These are phyloP conservation scores for Skeletonema marinoi DNA, from an alignment of 108 stramenopile species.

Conservation along the genomic window DNA sequence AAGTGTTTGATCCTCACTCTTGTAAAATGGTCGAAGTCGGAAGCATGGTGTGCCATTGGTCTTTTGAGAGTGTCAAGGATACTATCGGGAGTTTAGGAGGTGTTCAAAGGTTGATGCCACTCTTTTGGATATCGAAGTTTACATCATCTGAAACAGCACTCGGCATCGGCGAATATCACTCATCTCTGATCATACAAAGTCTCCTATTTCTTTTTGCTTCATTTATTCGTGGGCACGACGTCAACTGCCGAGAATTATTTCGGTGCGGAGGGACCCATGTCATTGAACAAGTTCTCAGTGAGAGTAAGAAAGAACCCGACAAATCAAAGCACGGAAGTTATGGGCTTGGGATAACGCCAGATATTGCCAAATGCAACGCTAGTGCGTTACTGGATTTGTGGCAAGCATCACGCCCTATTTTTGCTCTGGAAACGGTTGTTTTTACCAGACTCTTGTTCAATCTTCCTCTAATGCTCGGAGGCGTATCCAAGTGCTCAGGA, in stretches of 20 bases:
- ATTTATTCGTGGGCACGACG: conserved; percentile 68
- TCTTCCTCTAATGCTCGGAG: conserved; percentile 67
- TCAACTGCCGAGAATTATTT: conserved; percentile 71
- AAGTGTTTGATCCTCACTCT: conserved; percentile 63
- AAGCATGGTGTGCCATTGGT: conserved; percentile 31
- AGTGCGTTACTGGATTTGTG: conserved; percentile 67
- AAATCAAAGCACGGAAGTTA: conserved; percentile 32
- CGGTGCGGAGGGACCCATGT: conserved; percentile 78
- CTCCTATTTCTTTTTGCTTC: conserved; percentile 58
- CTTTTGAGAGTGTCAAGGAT: conserved; percentile 58
- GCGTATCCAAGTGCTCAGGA: conserved; percentile 30
- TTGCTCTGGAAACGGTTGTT: conserved; percentile 65
- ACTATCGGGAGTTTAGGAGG: conserved; percentile 74
- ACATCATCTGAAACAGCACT: conserved; percentile 13
- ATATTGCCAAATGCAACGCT: conserved; percentile 45
- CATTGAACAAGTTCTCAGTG: conserved; percentile 58
- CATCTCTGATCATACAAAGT: conserved; percentile 39
- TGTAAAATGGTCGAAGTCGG: conserved; percentile 52
- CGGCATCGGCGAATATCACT: conserved; percentile 19
- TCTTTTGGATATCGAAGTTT: conserved; percentile 36
- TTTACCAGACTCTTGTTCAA: conserved; percentile 77
- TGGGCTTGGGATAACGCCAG: conserved; percentile 30
- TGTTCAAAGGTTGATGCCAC: conserved; percentile 63
- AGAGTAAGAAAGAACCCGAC: conserved; percentile 31
- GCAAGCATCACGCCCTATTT: conserved; percentile 56